Evolutionary conservation across 225 moss, liverwort and hornwort species (phyloP).

Genomic region (Marchantia paleacea): DNA sequence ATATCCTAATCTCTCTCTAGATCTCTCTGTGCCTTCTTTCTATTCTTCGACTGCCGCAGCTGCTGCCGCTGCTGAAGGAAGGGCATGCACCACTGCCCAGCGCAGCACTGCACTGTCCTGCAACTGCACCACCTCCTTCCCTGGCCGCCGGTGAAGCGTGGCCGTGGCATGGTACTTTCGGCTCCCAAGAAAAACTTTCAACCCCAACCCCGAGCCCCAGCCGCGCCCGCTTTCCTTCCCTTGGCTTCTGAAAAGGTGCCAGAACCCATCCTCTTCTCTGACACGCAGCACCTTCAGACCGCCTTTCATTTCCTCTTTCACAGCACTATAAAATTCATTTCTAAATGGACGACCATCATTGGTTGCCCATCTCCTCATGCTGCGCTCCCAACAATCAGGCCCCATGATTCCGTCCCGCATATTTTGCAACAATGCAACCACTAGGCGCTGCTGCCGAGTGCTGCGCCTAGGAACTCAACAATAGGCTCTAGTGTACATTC

Average conservation of each 20-base stretch:
- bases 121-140: no score
- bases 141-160: neutral
- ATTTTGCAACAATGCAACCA: neutral
- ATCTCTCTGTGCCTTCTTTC: neutral
- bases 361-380: constrained; percentile 3
- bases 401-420: neutral
- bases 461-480: neutral
- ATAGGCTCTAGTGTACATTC: neutral
- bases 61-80: neutral
- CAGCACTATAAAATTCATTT: neutral
- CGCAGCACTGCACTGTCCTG: neutral
- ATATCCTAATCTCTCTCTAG: neutral
- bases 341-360: neutral
- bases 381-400: constrained; percentile 6
- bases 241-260: constrained; percentile 2
- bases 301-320: constrained; percentile 2
- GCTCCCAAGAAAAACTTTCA: neutral
- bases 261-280: constrained; percentile 6
- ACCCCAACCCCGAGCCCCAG: neutral
- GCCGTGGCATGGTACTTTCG: constrained; percentile 2
- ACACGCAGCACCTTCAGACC: constrained; percentile 1
- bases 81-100: neutral
- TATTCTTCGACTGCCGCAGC: neutral
- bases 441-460: neutral
- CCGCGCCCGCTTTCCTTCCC: neutral